Evolutionary conservation across 495 filamentous ascomycete genomes (phyloP).

Genomic region (Patellaria atrata): DNA sequence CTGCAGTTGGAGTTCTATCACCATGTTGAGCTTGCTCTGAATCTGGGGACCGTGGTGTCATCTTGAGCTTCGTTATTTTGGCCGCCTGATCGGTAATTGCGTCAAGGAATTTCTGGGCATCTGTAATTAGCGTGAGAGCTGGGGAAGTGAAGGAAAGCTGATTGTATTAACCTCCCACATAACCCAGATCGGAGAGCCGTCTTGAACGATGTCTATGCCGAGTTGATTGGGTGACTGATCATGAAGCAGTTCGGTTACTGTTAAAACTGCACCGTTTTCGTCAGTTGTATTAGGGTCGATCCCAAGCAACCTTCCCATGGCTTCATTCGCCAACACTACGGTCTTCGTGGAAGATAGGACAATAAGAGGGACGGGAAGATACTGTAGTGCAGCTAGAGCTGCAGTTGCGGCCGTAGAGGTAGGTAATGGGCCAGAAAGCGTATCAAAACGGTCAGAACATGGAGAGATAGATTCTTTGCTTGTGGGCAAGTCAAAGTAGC

Average conservation of each 20-base stretch:
- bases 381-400: slow-evolving; percentile 51
- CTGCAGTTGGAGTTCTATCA: slow-evolving; percentile 11
- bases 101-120: slow-evolving; percentile 19
- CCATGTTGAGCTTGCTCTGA: slow-evolving; percentile 3
- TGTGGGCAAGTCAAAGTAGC: no score
- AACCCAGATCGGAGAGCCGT: slow-evolving; percentile 31
- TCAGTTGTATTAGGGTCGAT: slow-evolving; percentile 26
- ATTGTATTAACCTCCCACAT: slow-evolving; percentile 26
- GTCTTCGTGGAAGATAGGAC: slow-evolving; percentile 48
- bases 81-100: slow-evolving; percentile 20
- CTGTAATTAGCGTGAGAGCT: background rate
- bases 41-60: no score
- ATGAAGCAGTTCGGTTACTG: slow-evolving; percentile 34
- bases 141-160: background rate
- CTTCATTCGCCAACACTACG: slow-evolving; percentile 54
- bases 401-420: slow-evolving; percentile 8
- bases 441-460: no score
- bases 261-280: slow-evolving; percentile 18
- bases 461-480: no score
- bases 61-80: no score
- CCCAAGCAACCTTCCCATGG: slow-evolving; percentile 49
- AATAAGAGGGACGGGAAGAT: slow-evolving; percentile 51
- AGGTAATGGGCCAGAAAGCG: no score
- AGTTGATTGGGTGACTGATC: slow-evolving; percentile 45
- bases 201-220: slow-evolving; percentile 47